Evolutionary conservation across 441 rosid genomes (phyloP).

Genomic region (Gossypium laxum): DNA sequence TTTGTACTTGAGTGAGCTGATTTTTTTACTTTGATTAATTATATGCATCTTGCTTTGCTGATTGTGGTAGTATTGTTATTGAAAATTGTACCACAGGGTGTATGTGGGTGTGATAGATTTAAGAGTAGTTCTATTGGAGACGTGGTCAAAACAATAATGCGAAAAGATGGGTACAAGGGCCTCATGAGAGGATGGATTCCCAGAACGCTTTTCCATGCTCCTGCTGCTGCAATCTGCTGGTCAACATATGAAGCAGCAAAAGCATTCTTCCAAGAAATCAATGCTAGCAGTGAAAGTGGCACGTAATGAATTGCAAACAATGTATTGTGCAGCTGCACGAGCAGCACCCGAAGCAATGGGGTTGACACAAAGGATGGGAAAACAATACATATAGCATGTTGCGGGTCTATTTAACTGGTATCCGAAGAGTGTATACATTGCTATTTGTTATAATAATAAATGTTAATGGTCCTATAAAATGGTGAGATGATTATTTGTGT

Average conservation of each 20-base stretch:
- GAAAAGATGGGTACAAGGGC: constrained; percentile 79
- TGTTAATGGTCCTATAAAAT: not conserved
- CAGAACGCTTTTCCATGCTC: constrained; percentile 95
- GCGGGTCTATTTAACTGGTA: not conserved
- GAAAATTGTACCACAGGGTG: constrained; percentile 49
- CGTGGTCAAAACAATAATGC: constrained; percentile 49
- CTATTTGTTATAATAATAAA: constrained; percentile 6
- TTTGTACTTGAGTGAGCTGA: not conserved
- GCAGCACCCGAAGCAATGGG: constrained; percentile 17
- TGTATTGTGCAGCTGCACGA: not conserved
- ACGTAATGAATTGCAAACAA: not conserved
- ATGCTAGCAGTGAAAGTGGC: constrained; percentile 24
- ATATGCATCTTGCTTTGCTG: not conserved
- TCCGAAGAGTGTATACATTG: constrained; percentile 16
- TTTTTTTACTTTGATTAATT: not conserved
- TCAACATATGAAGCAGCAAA: constrained; percentile 76
- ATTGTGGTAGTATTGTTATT: not conserved
- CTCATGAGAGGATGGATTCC: constrained; percentile 91
- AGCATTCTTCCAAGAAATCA: constrained; percentile 54
- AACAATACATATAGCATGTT: not conserved
- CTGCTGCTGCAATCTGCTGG: constrained; percentile 98
- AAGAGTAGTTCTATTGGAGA: constrained; percentile 54
- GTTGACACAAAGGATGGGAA: constrained; percentile 14
- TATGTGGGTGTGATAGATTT: constrained; percentile 90
- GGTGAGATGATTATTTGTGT: not conserved